phyloP scores from a whole-genome alignment of 2,329 filamentous ascomycete species.

The Samsoniella hepiali region DNA sequence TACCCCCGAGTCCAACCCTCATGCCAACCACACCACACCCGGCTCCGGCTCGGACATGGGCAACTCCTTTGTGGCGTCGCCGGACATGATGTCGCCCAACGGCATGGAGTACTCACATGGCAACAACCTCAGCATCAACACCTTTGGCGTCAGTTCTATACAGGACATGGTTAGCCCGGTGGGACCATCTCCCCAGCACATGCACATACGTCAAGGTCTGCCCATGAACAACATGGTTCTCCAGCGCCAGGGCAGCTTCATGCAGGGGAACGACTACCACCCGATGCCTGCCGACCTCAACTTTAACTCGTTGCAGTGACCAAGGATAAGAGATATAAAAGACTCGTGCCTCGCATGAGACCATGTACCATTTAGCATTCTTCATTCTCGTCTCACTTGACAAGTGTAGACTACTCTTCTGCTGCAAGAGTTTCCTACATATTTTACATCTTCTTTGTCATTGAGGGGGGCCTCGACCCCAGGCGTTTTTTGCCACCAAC shows the following conservation, averaged over 20 bases:
- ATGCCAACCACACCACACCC: slow-evolving; percentile 28
- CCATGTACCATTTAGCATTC: slow-evolving; percentile 1
- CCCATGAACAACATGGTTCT: slow-evolving; percentile 31
- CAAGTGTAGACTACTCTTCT: background rate
- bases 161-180: slow-evolving; percentile 50
- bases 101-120: slow-evolving; percentile 45
- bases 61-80: slow-evolving; percentile 52
- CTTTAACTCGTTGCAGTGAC: slow-evolving; percentile 26
- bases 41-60: slow-evolving; percentile 37
- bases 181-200: slow-evolving; percentile 32
- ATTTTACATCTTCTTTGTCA: background rate
- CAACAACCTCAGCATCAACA: slow-evolving; percentile 32
- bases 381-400: background rate
- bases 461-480: background rate
- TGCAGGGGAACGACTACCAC: slow-evolving; percentile 23
- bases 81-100: slow-evolving; percentile 50
- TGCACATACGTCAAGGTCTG: slow-evolving; percentile 28
- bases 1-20: slow-evolving; percentile 36
- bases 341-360: background rate
- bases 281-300: slow-evolving; percentile 9
- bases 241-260: slow-evolving; percentile 33
- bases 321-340: background rate
- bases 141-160: slow-evolving; percentile 45
- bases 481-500: background rate
- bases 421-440: background rate